Percentiles rank a stretch among this genome's conserved stretches.
phyloP scores from a whole-genome alignment of 495 filamentous ascomycete genomes.

The Hyaloscypha bicolor region DNA sequence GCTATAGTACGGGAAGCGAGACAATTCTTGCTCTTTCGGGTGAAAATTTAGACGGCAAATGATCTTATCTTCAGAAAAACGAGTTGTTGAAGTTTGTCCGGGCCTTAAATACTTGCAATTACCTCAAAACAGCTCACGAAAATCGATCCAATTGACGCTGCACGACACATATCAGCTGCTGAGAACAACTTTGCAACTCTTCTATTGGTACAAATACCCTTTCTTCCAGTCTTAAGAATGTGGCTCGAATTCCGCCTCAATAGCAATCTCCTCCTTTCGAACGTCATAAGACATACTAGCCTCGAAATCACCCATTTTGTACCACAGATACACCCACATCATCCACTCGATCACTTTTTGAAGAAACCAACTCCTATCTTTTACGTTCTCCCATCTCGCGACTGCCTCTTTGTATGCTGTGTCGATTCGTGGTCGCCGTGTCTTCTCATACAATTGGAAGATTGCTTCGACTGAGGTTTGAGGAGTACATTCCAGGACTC shows the following conservation, averaged over 20 bases:
- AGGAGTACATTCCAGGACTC: slow-evolving; percentile 42
- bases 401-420: slow-evolving; percentile 53
- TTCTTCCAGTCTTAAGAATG: too few relatives aligned
- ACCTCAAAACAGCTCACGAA: too few relatives aligned
- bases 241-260: not conserved
- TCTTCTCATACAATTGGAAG: slow-evolving; percentile 54
- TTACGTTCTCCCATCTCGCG: slow-evolving; percentile 43
- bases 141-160: too few relatives aligned
- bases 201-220: too few relatives aligned
- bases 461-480: slow-evolving; percentile 40
- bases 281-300: slow-evolving; percentile 18
- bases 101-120: too few relatives aligned
- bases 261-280: slow-evolving; percentile 8
- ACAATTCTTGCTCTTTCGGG: too few relatives aligned
- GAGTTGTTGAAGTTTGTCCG: too few relatives aligned
- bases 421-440: slow-evolving; percentile 52
- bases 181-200: too few relatives aligned
- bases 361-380: slow-evolving; percentile 43
- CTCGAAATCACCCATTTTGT: slow-evolving; percentile 15
- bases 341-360: slow-evolving; percentile 41
- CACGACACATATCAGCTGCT: too few relatives aligned
- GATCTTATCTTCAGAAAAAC: too few relatives aligned
- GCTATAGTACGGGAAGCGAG: too few relatives aligned
- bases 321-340: slow-evolving; percentile 40
- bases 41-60: too few relatives aligned